Evolutionary conservation across 2,329 filamentous ascomycete species (phyloP), one percentile per base, ranked within the genome.

Genomic region (Hortaea sp.): DNA sequence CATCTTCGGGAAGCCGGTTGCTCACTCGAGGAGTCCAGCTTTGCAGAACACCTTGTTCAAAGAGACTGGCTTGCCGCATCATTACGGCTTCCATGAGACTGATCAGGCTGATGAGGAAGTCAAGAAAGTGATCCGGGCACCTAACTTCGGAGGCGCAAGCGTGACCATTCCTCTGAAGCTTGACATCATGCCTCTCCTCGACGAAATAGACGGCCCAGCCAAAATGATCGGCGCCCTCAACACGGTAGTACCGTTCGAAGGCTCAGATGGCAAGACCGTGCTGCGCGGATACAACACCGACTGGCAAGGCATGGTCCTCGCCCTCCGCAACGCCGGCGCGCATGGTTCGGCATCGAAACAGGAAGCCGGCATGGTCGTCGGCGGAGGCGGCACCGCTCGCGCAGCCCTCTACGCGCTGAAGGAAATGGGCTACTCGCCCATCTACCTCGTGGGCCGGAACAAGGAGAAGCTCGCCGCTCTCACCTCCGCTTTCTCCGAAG

Each of bases 151-250:
- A 6, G 92, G 92, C 48, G 90, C 87, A 3, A 95, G 88, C 3
- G 88, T 98, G 40, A 98, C 92, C 0, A 97, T 98, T 43, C 92
- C 92, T 1, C 73, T 98, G 45, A 98, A 98, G 69, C 72, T 92
- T 29, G 87, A 94, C 56, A 81, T 97, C 48, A 88, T 94, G 69
- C 74, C 78, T 0, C 68, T 90, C 5, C 71, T 98, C 10, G 88
- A 97, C 61, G 79, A 83, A 44, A 73, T 95, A 48, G 83, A 88
- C 0, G 77, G 82, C 29, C 82, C 92, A 45, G 90, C 88, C 10
- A 77, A 78, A 53, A 72, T 79, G 29, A 95, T 98, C 51, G 92
- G 92, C 20, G 92, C 92, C 3, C 84, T 97, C 53, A 98, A 98
- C 69, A 98, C 92, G 12, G 84, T 98, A 58, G 79, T 95, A 29